A percentile compares a stretch with the other conserved stretches of the same genome.
phyloP scores from a whole-genome alignment of 1,284 basidiomycete species.

The Ceratobasidium sp. region DNA sequence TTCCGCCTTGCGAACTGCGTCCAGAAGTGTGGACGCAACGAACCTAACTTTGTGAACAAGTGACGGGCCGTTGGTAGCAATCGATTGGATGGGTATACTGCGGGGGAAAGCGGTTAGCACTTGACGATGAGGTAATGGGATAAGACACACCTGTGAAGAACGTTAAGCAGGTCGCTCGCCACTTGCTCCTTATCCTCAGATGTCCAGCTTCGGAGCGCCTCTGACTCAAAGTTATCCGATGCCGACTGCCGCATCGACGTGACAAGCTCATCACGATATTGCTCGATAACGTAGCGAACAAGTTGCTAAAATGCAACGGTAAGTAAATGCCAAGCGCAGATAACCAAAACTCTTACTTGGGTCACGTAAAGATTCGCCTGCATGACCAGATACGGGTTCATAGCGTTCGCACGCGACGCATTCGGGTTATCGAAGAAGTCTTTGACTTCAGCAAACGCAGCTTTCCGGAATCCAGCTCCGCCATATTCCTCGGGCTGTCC shows the following conservation, averaged over 20 bases:
- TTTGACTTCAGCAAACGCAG: constrained; percentile 84
- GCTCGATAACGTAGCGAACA: constrained; percentile 87
- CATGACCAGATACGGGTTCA: constrained; percentile 88
- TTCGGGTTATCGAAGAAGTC: constrained; percentile 90
- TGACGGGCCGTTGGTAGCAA: constrained; percentile 79
- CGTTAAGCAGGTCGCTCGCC: constrained; percentile 81
- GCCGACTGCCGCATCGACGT: constrained; percentile 65
- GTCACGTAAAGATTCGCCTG: constrained; percentile 90
- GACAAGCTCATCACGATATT: constrained; percentile 85
- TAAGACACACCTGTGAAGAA: constrained; percentile 71
- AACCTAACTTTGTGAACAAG: constrained; percentile 87
- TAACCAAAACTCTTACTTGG: constrained; percentile 63
- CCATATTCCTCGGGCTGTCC: constrained; percentile 45
- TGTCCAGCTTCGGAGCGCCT: constrained; percentile 51
- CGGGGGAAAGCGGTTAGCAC: constrained; percentile 43
- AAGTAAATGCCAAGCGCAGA: constrained; percentile 1
- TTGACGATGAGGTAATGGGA: constrained; percentile 15
- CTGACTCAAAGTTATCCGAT: constrained; percentile 57
- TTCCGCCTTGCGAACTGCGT: constrained; percentile 83
- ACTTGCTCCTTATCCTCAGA: constrained; percentile 78
- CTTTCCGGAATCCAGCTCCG: constrained; percentile 66
- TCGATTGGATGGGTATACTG: constrained; percentile 89
- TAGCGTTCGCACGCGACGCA: constrained; percentile 79
- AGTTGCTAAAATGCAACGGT: constrained; percentile 70
- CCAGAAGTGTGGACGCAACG: constrained; percentile 85